A percentile compares a stretch with the other conserved stretches of the same genome.
Conservation (phyloP, 2,329 filamentous ascomycete species). For the Hypoxylon sp. region DNA sequence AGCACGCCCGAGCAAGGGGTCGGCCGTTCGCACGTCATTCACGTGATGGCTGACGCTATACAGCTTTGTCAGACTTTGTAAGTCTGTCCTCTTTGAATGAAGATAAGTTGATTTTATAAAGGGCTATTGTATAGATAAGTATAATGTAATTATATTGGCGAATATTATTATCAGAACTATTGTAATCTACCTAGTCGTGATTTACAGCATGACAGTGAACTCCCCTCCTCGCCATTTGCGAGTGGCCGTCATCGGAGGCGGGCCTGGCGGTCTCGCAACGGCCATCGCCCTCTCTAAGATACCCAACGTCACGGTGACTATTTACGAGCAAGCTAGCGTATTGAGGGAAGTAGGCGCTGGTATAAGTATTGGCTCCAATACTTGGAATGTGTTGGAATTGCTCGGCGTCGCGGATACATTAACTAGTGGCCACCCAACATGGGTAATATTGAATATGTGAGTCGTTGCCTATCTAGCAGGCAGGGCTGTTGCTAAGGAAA, state of each 20-base stretch:
- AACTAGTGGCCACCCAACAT: conserved; percentile 49
- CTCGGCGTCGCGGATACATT: conserved; percentile 59
- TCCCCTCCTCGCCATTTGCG: conserved; percentile 36
- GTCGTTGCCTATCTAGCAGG: not conserved
- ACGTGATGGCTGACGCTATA: conserved; percentile 51
- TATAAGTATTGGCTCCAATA: conserved; percentile 62
- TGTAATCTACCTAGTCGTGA: not conserved
- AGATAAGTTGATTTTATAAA: conserved; percentile 4
- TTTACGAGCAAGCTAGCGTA: conserved; percentile 63
- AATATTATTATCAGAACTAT: not conserved
- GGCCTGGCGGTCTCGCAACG: conserved; percentile 56
- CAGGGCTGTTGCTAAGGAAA: conserved; percentile 13
- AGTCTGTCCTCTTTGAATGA: conserved; percentile 15
- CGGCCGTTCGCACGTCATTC: conserved; percentile 48
- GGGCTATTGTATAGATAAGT: conserved; percentile 14
- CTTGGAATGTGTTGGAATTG: conserved; percentile 64
- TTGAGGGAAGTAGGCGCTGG: conserved; percentile 65
- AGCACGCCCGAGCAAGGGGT: conserved; percentile 10
- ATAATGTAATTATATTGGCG: not conserved
- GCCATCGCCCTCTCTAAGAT: conserved; percentile 62
- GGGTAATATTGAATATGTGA: conserved; percentile 49
- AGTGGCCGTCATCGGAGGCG: conserved; percentile 50
- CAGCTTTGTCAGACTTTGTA: conserved; percentile 41
- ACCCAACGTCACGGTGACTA: conserved; percentile 58
- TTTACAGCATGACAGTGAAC: conserved; percentile 45